phyloP scores from a whole-genome alignment of 306 rosid species.

The Vigna mungo region DNA sequence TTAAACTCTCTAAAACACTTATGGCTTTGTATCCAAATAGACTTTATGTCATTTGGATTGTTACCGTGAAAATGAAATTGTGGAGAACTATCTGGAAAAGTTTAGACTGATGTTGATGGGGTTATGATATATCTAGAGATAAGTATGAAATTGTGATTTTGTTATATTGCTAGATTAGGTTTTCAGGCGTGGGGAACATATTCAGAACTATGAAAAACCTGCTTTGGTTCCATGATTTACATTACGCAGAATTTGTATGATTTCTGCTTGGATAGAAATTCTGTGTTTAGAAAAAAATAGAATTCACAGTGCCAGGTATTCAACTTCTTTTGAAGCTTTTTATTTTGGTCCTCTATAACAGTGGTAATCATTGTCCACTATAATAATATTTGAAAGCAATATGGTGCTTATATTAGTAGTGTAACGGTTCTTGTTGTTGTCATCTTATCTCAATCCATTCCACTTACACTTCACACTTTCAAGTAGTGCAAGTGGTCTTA shows the following conservation, averaged over 20 bases:
- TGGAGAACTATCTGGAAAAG: background rate
- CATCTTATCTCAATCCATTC: background rate
- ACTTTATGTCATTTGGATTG: background rate
- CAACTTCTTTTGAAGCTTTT: background rate
- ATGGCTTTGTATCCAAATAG: too few species aligned
- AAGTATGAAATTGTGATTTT: background rate
- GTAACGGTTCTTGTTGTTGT: background rate
- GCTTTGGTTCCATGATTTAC: slow-evolving; percentile 11
- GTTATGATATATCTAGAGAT: slow-evolving; percentile 15
- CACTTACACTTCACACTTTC: background rate
- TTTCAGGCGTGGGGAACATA: background rate
- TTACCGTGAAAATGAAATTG: slow-evolving; percentile 4
- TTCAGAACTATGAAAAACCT: background rate
- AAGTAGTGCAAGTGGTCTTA: background rate
- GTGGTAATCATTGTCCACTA: background rate
- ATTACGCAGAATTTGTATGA: slow-evolving; percentile 8
- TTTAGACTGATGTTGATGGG: background rate
- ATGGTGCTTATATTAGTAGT: background rate
- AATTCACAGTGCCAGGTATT: background rate
- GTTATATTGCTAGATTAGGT: slow-evolving; percentile 10
- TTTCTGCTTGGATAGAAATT: slow-evolving; percentile 4
- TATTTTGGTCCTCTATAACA: background rate
- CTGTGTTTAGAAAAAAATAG: background rate
- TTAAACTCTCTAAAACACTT: too few species aligned
- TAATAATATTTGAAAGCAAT: slow-evolving; percentile 14